These are phyloP conservation scores for Torrubiellomyces zombiae DNA, from an alignment of 2,329 filamentous ascomycete species.

Conservation along the genomic window DNA sequence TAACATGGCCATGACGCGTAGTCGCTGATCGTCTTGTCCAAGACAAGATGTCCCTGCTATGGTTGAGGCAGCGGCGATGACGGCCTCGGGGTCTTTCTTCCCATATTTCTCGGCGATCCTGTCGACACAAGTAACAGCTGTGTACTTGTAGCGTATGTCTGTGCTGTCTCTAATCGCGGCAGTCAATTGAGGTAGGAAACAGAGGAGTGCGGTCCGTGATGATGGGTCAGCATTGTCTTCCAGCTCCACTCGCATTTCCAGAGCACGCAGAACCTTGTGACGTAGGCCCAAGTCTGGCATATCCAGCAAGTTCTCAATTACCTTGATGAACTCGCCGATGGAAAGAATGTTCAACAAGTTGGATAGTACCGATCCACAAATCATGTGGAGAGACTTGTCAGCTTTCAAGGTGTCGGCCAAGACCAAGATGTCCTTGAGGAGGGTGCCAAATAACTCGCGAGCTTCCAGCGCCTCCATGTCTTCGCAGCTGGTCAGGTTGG, in stretches of 20 bases:
- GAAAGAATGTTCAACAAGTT: slow-evolving; percentile 73
- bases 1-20: slow-evolving; percentile 71
- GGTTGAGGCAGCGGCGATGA: slow-evolving; percentile 57
- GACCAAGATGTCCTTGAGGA: slow-evolving; percentile 47
- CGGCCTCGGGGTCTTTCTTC: slow-evolving; percentile 68
- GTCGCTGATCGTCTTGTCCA: slow-evolving; percentile 51
- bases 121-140: slow-evolving; percentile 77
- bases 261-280: slow-evolving; percentile 62
- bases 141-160: slow-evolving; percentile 64
- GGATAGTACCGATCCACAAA: slow-evolving; percentile 55
- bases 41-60: slow-evolving; percentile 65
- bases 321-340: slow-evolving; percentile 75
- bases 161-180: slow-evolving; percentile 56
- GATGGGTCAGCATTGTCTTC: slow-evolving; percentile 52
- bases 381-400: slow-evolving; percentile 36
- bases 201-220: slow-evolving; percentile 55
- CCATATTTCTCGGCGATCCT: slow-evolving; percentile 91
- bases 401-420: slow-evolving; percentile 49
- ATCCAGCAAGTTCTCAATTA: slow-evolving; percentile 66
- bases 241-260: slow-evolving; percentile 63
- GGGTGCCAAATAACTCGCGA: slow-evolving; percentile 49
- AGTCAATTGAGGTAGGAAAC: slow-evolving; percentile 65
- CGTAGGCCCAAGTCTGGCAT: slow-evolving; percentile 59
- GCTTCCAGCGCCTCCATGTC: slow-evolving; percentile 51
- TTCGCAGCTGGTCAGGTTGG: slow-evolving; percentile 39